A percentile compares a stretch with the other conserved stretches of the same genome.
These are phyloP conservation scores for Amanita inopinata DNA, from an alignment of 768 basidiomycete genomes.

Conservation along the genomic window DNA sequence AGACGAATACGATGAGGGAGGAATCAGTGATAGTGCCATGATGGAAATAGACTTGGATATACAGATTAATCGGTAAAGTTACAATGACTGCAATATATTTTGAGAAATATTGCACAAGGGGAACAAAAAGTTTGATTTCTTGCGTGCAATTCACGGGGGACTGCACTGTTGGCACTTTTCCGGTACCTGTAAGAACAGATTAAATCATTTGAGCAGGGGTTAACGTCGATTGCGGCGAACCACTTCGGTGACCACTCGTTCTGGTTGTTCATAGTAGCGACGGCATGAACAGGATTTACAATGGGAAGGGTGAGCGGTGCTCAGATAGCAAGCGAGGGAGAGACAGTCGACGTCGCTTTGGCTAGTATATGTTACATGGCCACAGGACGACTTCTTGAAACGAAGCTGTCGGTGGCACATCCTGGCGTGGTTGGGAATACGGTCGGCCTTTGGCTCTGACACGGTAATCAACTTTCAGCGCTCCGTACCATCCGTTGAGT, in stretches of 20 bases:
- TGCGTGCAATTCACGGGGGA: conserved; percentile 9
- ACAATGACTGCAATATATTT: background rate
- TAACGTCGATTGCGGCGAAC: conserved; percentile 22
- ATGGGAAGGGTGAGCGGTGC: conserved; percentile 35
- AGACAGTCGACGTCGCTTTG: conserved; percentile 45
- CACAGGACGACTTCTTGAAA: conserved; percentile 44
- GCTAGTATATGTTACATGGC: conserved; percentile 39
- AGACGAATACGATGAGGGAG: conserved; percentile 62
- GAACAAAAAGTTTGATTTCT: conserved; percentile 5
- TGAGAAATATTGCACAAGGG: background rate
- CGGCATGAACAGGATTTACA: conserved; percentile 43
- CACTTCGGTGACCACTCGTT: conserved; percentile 34
- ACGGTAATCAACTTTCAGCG: no score
- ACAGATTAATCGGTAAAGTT: conserved; percentile 14
- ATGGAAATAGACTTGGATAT: conserved; percentile 46
- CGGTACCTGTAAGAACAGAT: conserved; percentile 21
- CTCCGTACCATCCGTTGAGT: no score
- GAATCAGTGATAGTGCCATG: conserved; percentile 53
- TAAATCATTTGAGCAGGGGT: conserved; percentile 10
- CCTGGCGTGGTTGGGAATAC: conserved; percentile 8
- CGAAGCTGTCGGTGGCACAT: conserved; percentile 63
- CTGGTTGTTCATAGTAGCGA: conserved; percentile 52
- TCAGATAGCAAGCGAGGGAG: conserved; percentile 33
- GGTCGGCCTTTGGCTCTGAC: background rate
- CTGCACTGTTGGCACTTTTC: conserved; percentile 30